Evolutionary conservation across 2,329 filamentous ascomycete genomes (phyloP).

Genomic region (Ophiostoma sp.): DNA sequence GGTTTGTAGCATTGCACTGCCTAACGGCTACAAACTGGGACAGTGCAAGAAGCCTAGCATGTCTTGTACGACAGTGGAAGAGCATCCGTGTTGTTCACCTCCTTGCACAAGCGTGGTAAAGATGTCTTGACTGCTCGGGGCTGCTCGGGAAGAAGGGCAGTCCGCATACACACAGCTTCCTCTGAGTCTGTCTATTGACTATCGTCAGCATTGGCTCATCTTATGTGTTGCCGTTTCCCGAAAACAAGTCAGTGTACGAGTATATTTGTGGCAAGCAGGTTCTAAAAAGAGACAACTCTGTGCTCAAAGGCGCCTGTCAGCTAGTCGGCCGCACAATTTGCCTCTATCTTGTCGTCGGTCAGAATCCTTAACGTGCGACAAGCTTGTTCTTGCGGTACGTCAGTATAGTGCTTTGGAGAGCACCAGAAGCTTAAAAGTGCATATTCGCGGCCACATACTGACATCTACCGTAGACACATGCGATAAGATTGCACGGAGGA

Average conservation of each 20-base stretch:
- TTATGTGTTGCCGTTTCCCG: background rate
- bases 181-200: background rate
- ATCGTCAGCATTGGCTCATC: background rate
- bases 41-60: background rate
- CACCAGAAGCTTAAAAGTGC: conserved; percentile 1
- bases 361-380: conserved; percentile 8
- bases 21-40: background rate
- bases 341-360: conserved; percentile 16
- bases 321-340: background rate
- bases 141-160: background rate
- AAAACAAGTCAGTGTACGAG: background rate
- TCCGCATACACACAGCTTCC: background rate
- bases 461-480: background rate
- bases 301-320: background rate
- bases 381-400: conserved; percentile 6
- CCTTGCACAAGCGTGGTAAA: background rate
- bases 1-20: background rate
- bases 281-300: background rate
- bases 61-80: conserved; percentile 19
- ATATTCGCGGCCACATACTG: background rate
- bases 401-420: background rate
- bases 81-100: conserved; percentile 12
- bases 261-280: background rate
- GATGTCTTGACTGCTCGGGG: background rate
- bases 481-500: background rate